Evolutionary conservation across 1,139 yeast genomes (phyloP), one percentile per base, ranked within the genome.

Genomic region (Hanseniaspora uvarum): DNA sequence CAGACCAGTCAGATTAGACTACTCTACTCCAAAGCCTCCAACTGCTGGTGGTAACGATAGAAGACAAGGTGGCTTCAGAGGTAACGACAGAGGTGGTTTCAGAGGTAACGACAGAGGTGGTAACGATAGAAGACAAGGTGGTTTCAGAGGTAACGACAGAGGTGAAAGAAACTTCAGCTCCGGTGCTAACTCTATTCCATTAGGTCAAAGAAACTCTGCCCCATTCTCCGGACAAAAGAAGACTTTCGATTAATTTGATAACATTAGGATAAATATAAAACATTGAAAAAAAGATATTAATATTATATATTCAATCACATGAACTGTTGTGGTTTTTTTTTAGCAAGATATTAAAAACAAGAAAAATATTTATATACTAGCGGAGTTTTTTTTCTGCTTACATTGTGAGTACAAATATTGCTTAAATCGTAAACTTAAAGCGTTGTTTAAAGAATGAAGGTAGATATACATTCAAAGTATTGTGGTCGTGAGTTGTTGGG

Each of bases 1-100:
- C 63, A 85, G 98, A 76, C 80, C 96, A 59, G 85, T 94, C 64
- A 86, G 98, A 78, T 78, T 92, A 62, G 98, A 92, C 73, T 92
- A 70, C 78, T 86, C 96, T 53, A 80, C 95, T 58, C 97, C 98
- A 70, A 86, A 86, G 73, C 74, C 72, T 58, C 65, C 66, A 62
- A 64, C 67, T 56, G 65, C 62, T 55, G 64, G 68, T 56, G 67
- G 68, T 58, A 70, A 72, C 56, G 62, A 62, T 57, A 65, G 73
- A 59, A 70, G 73, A 57, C 64, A 72, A 50, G 69, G 76, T 55
- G 72, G 74, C 56, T 70, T 73, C 58, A 68, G 76, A 58, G 63
- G 70, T 41, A 69, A 72, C 34, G 67, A 64, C 53, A 60, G 66
- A 47, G 70, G 70, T 48, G 71, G 76, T 58, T 38, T 38, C 41